These are phyloP conservation scores for Cunninghamia lanceolata DNA, from an alignment of 75 land plant species.

Conservation along the genomic window DNA sequence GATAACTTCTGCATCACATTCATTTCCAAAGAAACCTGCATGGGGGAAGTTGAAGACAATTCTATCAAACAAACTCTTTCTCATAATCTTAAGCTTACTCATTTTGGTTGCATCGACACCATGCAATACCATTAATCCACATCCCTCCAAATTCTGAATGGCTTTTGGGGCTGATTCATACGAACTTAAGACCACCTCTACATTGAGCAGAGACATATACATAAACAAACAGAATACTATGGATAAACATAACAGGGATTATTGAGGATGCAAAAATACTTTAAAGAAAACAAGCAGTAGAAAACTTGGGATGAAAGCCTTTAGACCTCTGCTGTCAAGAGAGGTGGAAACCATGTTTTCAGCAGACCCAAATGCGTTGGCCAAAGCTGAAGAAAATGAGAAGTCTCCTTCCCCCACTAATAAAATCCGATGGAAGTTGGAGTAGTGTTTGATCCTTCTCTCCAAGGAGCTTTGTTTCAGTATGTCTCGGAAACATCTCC, in stretches of 20 bases:
- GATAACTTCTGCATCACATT: neutral
- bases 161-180: neutral
- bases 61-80: too few relatives aligned
- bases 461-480: neutral
- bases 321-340: slow-evolving; percentile 14
- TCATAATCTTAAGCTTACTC: too few relatives aligned
- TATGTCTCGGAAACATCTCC: neutral
- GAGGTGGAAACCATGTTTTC: slow-evolving; percentile 2
- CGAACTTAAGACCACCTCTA: neutral
- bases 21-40: slow-evolving; percentile 25
- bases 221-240: neutral
- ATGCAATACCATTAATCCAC: neutral
- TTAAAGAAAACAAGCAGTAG: slow-evolving; percentile 36
- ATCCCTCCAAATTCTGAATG: neutral
- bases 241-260: neutral
- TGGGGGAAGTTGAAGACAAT: too few relatives aligned
- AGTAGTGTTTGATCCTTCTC: neutral
- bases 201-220: neutral
- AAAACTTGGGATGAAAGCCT: slow-evolving; percentile 3
- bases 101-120: too few relatives aligned
- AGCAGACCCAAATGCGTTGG: too few relatives aligned
- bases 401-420: too few relatives aligned
- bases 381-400: too few relatives aligned
- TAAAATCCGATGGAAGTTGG: too few relatives aligned
- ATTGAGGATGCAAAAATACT: neutral